Conservation (phyloP, 192 early-diverging fungal genomes). For the Entomortierella lignicola region DNA sequence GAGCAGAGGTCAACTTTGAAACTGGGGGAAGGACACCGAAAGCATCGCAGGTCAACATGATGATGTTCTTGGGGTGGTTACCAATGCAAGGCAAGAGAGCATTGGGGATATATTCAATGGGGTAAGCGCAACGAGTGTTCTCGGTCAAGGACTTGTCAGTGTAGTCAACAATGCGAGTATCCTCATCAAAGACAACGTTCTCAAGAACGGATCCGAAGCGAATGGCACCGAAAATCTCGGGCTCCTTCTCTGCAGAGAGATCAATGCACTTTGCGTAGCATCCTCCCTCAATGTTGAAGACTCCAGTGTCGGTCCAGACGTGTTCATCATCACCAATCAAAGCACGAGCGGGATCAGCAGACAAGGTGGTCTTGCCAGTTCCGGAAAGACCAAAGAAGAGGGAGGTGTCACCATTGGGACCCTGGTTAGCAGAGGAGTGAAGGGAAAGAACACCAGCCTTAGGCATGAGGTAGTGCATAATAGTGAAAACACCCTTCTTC, state of each 20-base stretch:
- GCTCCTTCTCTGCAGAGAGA: conserved; percentile 95
- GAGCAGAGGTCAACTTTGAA: conserved; percentile 86
- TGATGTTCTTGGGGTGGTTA: conserved; percentile 93
- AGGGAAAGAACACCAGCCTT: conserved; percentile 90
- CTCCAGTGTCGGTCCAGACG: conserved; percentile 94
- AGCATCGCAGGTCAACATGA: conserved; percentile 96
- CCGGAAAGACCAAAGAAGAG: conserved; percentile 98
- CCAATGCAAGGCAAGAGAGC: conserved; percentile 94
- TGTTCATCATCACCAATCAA: conserved; percentile 99
- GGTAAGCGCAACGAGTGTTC: conserved; percentile 97
- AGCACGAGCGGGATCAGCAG: conserved; percentile 91
- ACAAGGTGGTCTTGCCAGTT: conserved; percentile 98
- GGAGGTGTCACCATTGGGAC: conserved; percentile 89
- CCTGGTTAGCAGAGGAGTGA: conserved; percentile 97
- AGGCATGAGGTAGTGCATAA: conserved; percentile 99
- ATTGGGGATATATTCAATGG: conserved; percentile 94
- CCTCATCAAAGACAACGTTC: conserved; percentile 90
- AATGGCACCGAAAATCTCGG: conserved; percentile 98
- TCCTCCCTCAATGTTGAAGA: conserved; percentile 99
- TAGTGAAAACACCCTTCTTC: conserved; percentile 99
- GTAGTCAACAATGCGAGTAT: conserved; percentile 86
- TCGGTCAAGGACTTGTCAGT: conserved; percentile 85
- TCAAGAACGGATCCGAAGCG: conserved; percentile 95
- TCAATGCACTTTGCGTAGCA: conserved; percentile 99
- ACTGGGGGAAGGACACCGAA: conserved; percentile 96